Conservation (phyloP, 352 stramenopile species). For the Aphanomyces invadans region DNA sequence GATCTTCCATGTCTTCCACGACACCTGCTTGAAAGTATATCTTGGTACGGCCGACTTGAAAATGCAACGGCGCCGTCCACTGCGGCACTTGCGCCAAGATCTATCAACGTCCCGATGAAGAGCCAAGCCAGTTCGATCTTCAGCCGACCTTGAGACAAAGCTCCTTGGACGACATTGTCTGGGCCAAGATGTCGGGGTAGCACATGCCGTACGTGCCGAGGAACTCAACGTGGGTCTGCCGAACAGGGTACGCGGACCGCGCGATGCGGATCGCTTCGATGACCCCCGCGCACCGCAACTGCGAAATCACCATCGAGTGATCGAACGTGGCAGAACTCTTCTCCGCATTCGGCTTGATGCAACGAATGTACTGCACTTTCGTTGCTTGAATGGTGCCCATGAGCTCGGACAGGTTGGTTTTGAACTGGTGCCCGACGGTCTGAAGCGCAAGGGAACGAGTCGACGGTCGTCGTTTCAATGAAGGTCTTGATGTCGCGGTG, state of each 20-base stretch:
- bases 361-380: slow-evolving; percentile 98
- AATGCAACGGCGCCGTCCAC: slow-evolving; percentile 61
- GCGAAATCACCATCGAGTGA: slow-evolving; percentile 89
- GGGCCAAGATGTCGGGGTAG: neutral
- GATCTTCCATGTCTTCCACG: slow-evolving; percentile 71
- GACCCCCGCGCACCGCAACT: slow-evolving; percentile 96
- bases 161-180: neutral
- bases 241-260: slow-evolving; percentile 95
- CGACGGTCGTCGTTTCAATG: slow-evolving; percentile 28
- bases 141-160: slow-evolving; percentile 38
- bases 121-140: slow-evolving; percentile 41
- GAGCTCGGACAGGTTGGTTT: slow-evolving; percentile 87
- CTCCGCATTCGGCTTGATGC: slow-evolving; percentile 97
- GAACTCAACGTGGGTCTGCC: slow-evolving; percentile 82
- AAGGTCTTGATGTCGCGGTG: neutral
- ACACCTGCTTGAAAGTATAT: slow-evolving; percentile 80
- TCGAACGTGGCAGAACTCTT: slow-evolving; percentile 87
- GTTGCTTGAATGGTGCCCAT: slow-evolving; percentile 92
- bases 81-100: slow-evolving; percentile 52
- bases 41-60: slow-evolving; percentile 62
- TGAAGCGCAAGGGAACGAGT: slow-evolving; percentile 45
- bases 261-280: slow-evolving; percentile 98
- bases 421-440: slow-evolving; percentile 78
- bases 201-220: slow-evolving; percentile 70
- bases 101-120: no score